Evolutionary conservation across 2,329 filamentous ascomycete genomes (phyloP), one percentile per base, ranked within the genome.

Genomic region (Davidsoniella neocaledoniae): DNA sequence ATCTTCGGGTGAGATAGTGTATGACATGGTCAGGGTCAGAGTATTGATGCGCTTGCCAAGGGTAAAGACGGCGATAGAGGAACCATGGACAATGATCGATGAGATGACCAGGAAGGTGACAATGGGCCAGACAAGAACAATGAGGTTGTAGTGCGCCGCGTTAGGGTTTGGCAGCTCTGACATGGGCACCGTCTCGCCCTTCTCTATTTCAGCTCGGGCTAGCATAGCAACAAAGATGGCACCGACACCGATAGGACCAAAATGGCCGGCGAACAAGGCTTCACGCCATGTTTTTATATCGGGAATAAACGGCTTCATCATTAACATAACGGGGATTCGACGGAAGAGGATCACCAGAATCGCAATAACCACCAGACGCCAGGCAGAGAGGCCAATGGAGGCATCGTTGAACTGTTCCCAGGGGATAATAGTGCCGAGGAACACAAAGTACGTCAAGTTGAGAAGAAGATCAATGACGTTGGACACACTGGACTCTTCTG

Each of bases 271-370:
- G 61, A 98, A 98, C 1, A 95, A 70, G 5, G 91, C 90, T 62
- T 98, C 91, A 58, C 91, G 81, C 90, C 91, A 98, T 0, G 90
- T 96, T 66, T 95, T 96, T 58, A 98, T 80, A 60, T 98, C 91
- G 0, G 91, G 90, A 63, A 98, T 96, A 5, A 95, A 55, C 0
- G 91, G 90, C 61, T 96, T 96, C 51, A 96, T 68, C 0, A 77
- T 65, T 66, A 98, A 66, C 91, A 98, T 96, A 63, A 94, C 79
- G 2, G 91, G 91, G 25, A 98, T 91, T 40, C 91, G 85, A 47
- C 91, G 83, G 75, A 98, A 98, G 55, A 98, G 78, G 48, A 98
- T 81, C 55, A 98, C 88, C 53, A 98, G 75, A 17, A 98, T 66
- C n/a, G 86, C 85, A 56, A 98, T 83, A 38, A 96, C 84, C n/a